phyloP scores from a whole-genome alignment of 306 rosid genomes.

The Cucurbita moschata region DNA sequence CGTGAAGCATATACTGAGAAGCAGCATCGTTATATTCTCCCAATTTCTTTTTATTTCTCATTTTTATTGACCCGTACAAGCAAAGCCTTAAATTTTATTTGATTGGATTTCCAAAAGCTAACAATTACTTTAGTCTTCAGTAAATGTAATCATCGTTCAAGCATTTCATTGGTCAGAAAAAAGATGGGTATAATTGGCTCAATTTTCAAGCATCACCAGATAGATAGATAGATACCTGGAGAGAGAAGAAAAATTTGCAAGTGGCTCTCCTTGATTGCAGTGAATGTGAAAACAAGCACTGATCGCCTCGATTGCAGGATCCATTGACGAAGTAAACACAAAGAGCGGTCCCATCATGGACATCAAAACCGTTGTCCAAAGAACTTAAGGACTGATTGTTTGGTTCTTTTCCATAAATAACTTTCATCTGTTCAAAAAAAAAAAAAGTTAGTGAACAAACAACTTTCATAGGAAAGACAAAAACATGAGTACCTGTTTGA shows the following conservation, averaged over 20 bases:
- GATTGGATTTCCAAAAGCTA: neutral
- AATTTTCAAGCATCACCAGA: neutral
- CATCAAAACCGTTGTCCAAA: conserved; percentile 9
- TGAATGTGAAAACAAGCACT: conserved; percentile 65
- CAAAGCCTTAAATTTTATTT: neutral
- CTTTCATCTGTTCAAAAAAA: conserved; percentile 37
- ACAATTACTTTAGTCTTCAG: neutral
- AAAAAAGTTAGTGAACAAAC: conserved; percentile 2
- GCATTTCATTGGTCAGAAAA: neutral
- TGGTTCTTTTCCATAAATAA: conserved; percentile 26
- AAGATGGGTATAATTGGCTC: neutral
- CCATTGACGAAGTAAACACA: conserved; percentile 45
- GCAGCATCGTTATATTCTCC: neutral
- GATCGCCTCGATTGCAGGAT: conserved; percentile 40
- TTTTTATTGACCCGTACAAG: neutral
- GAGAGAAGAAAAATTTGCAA: conserved; percentile 60
- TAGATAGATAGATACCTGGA: conserved; percentile 38
- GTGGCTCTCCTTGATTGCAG: conserved; percentile 34
- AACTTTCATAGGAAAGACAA: conserved; percentile 9
- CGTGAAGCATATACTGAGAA: neutral
- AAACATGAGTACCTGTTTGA: conserved; percentile 56
- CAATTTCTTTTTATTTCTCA: neutral
- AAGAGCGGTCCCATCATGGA: conserved; percentile 26
- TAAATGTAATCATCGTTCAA: neutral
- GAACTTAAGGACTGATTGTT: conserved; percentile 20